Percentiles rank a stretch among this genome's conserved stretches.
These are phyloP conservation scores for Scedosporium aurantiacum DNA, from an alignment of 2,329 filamentous ascomycete species.

Conservation along the genomic window DNA sequence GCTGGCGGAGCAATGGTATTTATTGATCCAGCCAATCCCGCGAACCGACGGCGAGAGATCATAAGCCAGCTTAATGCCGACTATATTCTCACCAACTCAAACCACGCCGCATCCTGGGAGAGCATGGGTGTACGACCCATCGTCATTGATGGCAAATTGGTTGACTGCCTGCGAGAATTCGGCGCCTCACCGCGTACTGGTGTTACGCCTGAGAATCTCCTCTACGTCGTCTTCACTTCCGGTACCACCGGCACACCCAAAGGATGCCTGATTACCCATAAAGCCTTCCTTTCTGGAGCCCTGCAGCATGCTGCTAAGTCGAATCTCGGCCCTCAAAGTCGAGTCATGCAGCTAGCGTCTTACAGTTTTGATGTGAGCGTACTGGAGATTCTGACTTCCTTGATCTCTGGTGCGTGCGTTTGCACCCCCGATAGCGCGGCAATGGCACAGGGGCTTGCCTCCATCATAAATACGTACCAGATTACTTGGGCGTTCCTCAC, in stretches of 20 bases:
- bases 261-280: conserved; percentile 43
- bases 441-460: conserved; percentile 37
- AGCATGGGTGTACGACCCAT: conserved; percentile 19
- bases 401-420: conserved; percentile 35
- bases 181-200: too few relatives aligned
- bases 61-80: conserved; percentile 29
- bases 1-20: conserved; percentile 35
- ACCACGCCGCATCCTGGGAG: conserved; percentile 24
- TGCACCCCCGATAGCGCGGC: conserved; percentile 44
- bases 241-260: conserved; percentile 55
- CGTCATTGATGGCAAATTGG: too few relatives aligned
- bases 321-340: conserved; percentile 27
- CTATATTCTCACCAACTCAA: conserved; percentile 27
- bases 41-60: conserved; percentile 16
- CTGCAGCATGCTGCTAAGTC: conserved; percentile 29
- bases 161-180: too few relatives aligned
- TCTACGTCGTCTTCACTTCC: conserved; percentile 52
- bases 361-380: conserved; percentile 46
- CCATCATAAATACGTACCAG: conserved; percentile 29
- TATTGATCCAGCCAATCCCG: conserved; percentile 33
- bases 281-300: conserved; percentile 33
- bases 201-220: too few relatives aligned
- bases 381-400: conserved; percentile 41
- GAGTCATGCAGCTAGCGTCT: conserved; percentile 36
- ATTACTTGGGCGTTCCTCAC: conserved; percentile 40